A percentile compares a stretch with the other conserved stretches of the same genome.
phyloP scores from a whole-genome alignment of 805 yeast species.

The Metschnikowia arizonensis region DNA sequence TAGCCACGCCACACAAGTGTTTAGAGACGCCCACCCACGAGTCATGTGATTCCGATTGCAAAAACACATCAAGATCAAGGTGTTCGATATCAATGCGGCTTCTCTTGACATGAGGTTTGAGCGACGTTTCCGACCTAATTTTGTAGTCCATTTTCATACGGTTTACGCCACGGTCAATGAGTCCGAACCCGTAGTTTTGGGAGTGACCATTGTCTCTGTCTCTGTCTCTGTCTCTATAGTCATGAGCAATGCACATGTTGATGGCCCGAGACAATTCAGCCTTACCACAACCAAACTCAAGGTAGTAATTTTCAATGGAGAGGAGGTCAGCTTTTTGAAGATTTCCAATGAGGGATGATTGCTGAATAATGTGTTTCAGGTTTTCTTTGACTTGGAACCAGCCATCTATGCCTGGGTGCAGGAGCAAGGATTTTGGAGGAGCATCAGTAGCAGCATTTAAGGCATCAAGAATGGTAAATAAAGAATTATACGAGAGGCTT shows the following conservation, averaged over 20 bases:
- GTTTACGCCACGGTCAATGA: slow-evolving; percentile 74
- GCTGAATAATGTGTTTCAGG: slow-evolving; percentile 78
- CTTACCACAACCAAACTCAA: slow-evolving; percentile 91
- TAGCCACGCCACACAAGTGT: slow-evolving; percentile 92
- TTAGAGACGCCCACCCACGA: slow-evolving; percentile 65
- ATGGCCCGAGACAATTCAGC: slow-evolving; percentile 76
- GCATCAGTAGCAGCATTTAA: slow-evolving; percentile 14
- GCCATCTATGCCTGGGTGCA: slow-evolving; percentile 29
- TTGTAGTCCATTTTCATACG: slow-evolving; percentile 76
- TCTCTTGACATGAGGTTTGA: slow-evolving; percentile 41
- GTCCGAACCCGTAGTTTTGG: slow-evolving; percentile 49
- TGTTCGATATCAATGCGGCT: slow-evolving; percentile 79
- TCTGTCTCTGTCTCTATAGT: too few species aligned
- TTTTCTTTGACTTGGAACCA: slow-evolving; percentile 50
- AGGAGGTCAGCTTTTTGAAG: slow-evolving; percentile 43
- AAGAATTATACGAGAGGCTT: background rate
- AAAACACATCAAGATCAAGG: slow-evolving; percentile 46
- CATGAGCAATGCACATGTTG: slow-evolving; percentile 32
- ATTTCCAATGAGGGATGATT: slow-evolving; percentile 73
- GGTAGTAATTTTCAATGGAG: slow-evolving; percentile 32
- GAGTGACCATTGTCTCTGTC: too few species aligned
- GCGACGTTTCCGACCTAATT: slow-evolving; percentile 46
- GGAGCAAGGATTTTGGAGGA: slow-evolving; percentile 15
- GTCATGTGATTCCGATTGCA: slow-evolving; percentile 21
- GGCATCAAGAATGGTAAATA: slow-evolving; percentile 2